Evolutionary conservation across 2,329 filamentous ascomycete species (phyloP).

Genomic region (Colletotrichum magnum): DNA sequence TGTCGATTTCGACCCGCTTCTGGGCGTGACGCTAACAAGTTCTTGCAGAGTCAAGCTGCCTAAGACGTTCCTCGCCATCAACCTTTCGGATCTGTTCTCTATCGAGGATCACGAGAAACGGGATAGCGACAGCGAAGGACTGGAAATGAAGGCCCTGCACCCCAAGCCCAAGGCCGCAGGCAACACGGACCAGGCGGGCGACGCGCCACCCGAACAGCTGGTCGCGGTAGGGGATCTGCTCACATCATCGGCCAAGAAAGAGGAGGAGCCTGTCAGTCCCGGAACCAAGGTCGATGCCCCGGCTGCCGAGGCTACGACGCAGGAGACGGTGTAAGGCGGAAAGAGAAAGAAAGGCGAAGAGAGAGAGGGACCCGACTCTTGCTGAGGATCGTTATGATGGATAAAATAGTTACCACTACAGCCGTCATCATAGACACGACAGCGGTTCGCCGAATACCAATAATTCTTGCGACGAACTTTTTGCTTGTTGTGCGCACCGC

Average conservation of each 20-base stretch:
- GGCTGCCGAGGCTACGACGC: conserved; percentile 4
- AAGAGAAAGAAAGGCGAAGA: too few species aligned
- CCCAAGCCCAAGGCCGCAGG: conserved; percentile 43
- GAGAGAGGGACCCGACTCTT: neutral
- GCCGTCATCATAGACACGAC: neutral
- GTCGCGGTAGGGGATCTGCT: conserved; percentile 39
- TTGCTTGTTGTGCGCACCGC: neutral
- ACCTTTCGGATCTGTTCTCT: conserved; percentile 73
- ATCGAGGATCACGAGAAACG: conserved; percentile 71
- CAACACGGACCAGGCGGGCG: conserved; percentile 14
- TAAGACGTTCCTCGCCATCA: conserved; percentile 76
- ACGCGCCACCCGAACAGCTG: conserved; percentile 27
- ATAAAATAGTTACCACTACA: neutral
- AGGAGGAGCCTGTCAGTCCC: conserved; percentile 22
- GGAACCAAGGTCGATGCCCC: conserved; percentile 19
- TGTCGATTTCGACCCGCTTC: neutral
- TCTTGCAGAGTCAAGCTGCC: conserved; percentile 72
- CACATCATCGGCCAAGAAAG: conserved; percentile 12
- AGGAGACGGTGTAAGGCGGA: conserved; percentile 4
- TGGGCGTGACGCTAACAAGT: conserved; percentile 20
- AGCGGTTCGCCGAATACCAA: conserved; percentile 7
- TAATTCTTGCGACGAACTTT: neutral
- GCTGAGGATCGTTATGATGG: neutral
- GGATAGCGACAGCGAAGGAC: conserved; percentile 60
- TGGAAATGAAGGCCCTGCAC: conserved; percentile 62